These are phyloP conservation scores for Selaginella moellendorffii DNA, from an alignment of 75 land plant genomes.

Conservation along the genomic window DNA sequence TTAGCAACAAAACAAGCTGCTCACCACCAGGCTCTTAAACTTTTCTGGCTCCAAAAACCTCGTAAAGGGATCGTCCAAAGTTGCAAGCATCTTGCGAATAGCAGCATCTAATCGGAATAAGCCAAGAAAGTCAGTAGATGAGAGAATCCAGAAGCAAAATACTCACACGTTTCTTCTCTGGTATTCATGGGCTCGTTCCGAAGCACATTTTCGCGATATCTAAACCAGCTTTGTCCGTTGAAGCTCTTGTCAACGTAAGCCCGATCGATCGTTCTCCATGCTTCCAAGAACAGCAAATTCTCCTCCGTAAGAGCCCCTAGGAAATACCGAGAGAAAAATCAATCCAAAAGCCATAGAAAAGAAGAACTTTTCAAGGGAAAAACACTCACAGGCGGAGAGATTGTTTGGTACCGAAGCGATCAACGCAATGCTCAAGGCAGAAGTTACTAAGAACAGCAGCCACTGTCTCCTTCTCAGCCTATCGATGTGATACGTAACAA, in stretches of 20 bases:
- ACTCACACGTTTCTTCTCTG: constrained; percentile 86
- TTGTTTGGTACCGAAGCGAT: too few relatives aligned
- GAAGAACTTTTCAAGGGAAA: too few relatives aligned
- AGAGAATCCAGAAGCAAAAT: too few relatives aligned
- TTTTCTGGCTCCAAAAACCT: constrained; percentile 92
- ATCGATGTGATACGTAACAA: too few relatives aligned
- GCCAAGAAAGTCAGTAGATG: neutral
- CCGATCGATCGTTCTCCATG: constrained; percentile 93
- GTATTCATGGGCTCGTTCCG: constrained; percentile 85
- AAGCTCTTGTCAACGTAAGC: constrained; percentile 92
- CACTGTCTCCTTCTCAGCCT: too few relatives aligned
- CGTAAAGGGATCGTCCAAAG: constrained; percentile 90
- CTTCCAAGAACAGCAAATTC: constrained; percentile 88
- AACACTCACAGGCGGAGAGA: too few relatives aligned
- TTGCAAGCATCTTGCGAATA: constrained; percentile 69
- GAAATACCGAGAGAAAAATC: too few relatives aligned
- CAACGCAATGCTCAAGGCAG: too few relatives aligned
- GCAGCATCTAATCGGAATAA: neutral
- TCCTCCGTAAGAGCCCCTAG: constrained; percentile 86
- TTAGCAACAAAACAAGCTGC: too few relatives aligned
- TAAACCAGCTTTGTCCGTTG: constrained; percentile 97
- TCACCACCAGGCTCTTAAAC: constrained; percentile 81
- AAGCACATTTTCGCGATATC: constrained; percentile 84
- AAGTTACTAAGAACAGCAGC: too few relatives aligned
- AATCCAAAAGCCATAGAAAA: too few relatives aligned